Percentiles rank a stretch among this genome's conserved stretches.
phyloP scores from a whole-genome alignment of 225 moss, liverwort and hornwort genomes.

The Sphagnum contortum region DNA sequence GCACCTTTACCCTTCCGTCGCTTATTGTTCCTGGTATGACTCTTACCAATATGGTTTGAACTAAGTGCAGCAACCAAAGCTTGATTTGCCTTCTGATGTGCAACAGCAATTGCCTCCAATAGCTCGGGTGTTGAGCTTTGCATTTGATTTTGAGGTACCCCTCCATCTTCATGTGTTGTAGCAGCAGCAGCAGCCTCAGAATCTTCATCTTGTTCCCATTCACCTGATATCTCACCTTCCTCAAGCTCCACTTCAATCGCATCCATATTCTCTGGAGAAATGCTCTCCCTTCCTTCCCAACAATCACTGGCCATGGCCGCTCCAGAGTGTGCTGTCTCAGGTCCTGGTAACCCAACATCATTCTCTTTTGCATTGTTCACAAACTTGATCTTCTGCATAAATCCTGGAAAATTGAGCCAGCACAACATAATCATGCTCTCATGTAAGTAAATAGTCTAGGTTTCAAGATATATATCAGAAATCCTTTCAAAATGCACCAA shows the following conservation, averaged over 20 bases:
- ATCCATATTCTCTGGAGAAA: too few species aligned
- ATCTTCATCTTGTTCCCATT: constrained; percentile 23
- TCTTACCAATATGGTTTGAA: constrained; percentile 14
- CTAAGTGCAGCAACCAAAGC: constrained; percentile 1
- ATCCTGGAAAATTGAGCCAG: too few species aligned
- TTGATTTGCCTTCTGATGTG: constrained; percentile 13
- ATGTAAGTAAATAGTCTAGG: too few species aligned
- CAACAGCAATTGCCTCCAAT: constrained; percentile 6
- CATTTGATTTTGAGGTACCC: constrained; percentile 31
- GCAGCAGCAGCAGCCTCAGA: constrained; percentile 10
- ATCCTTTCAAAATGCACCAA: too few species aligned
- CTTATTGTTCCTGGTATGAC: constrained; percentile 22
- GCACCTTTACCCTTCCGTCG: constrained; percentile 52
- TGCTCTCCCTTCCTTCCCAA: too few species aligned
- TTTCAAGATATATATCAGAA: too few species aligned
- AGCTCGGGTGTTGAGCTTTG: constrained; percentile 27
- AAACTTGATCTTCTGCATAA: neutral
- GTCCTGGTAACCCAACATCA: neutral
- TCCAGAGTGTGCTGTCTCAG: neutral
- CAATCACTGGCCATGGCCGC: neutral
- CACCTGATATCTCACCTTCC: constrained; percentile 40
- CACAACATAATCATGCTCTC: too few species aligned
- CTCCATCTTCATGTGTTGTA: constrained; percentile 5
- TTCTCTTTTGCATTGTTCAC: neutral
- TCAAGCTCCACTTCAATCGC: constrained; percentile 24